These are phyloP conservation scores for Diplodia mutila DNA, from an alignment of 2,329 filamentous ascomycete genomes.

Conservation along the genomic window DNA sequence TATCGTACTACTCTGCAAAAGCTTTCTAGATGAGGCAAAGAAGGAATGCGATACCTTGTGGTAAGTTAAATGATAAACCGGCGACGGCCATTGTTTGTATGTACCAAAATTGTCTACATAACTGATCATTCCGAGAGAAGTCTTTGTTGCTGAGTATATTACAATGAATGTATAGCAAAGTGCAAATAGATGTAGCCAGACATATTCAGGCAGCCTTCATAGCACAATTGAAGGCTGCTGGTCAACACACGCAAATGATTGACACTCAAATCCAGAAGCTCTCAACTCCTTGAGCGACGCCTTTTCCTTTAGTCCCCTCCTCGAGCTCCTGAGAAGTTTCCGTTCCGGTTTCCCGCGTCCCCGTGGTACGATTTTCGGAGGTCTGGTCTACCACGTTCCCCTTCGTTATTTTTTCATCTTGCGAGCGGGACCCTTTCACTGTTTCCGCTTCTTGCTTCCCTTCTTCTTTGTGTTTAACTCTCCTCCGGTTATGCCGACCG, in stretches of 20 bases:
- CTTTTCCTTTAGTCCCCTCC: not conserved
- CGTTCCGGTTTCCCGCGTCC: not conserved
- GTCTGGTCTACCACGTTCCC: slow-evolving; percentile 1
- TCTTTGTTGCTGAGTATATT: not conserved
- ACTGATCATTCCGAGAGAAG: not conserved
- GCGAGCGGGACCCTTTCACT: not conserved
- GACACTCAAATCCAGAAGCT: slow-evolving; percentile 16
- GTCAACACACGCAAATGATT: not conserved
- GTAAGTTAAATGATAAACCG: not conserved
- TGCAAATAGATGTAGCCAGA: not conserved
- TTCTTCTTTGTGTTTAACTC: slow-evolving; percentile 28
- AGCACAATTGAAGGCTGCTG: not conserved
- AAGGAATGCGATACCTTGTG: too few species aligned
- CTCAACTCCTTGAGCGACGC: slow-evolving; percentile 9
- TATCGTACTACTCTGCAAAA: not conserved
- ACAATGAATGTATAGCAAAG: slow-evolving; percentile 8
- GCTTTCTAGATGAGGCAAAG: not conserved
- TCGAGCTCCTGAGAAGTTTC: not conserved
- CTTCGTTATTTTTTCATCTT: not conserved
- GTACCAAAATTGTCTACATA: not conserved
- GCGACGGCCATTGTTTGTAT: not conserved
- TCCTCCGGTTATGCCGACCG: slow-evolving; percentile 33
- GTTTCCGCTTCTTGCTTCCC: slow-evolving; percentile 19
- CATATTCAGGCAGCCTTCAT: not conserved
- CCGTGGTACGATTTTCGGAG: not conserved